Evolutionary conservation across 306 rosid species (phyloP), one percentile per base, ranked within the genome.

Genomic region (Glycine soja): DNA sequence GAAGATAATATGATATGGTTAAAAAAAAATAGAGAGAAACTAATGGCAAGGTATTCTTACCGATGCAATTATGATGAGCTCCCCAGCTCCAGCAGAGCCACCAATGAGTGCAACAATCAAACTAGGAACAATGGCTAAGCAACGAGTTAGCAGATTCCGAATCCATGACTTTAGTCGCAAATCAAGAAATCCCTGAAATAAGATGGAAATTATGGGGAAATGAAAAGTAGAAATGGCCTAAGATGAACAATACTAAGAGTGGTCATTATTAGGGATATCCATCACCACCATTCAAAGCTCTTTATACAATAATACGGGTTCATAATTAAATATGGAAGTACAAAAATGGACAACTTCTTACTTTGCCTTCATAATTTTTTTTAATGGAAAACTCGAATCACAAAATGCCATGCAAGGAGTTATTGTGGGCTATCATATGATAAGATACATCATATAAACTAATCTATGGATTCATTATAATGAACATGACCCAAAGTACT

Each of bases 81-180:
- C 45, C 76, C 98, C 98, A 51, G 98, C 98, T 64, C 94, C 98
- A 80, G 94, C 46, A 64, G 98, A 89, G 74, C 98, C 98, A 51
- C 98, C 94, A 72, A 93, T 91, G 79, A 88, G 5, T 7, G 97
- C 93, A 67, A 93, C 98, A 75, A 90, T 85, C 79, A 93, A 75
- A 88, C 98, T 93, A 65, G 97, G 98, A 83, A 90, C 92, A 81
- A 93, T 91, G 30, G 98, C 98, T 84, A 93, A 82, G 74, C 88
- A 86, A 56, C 98, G 87, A 24, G 98, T 93, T 75, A 93, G 81
- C 24, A 93, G 62, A 82, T 93, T 93, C 40, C 98, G 72, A 67
- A 93, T 10, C 98, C 98, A 93, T 74, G 97, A 90, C 61, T 57
- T 32, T 72, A 93, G 54, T 76, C 92, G 67, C 59, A 93, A 86